Conservation (phyloP, 495 filamentous ascomycete species). For the Pseudevernia furfuracea region DNA sequence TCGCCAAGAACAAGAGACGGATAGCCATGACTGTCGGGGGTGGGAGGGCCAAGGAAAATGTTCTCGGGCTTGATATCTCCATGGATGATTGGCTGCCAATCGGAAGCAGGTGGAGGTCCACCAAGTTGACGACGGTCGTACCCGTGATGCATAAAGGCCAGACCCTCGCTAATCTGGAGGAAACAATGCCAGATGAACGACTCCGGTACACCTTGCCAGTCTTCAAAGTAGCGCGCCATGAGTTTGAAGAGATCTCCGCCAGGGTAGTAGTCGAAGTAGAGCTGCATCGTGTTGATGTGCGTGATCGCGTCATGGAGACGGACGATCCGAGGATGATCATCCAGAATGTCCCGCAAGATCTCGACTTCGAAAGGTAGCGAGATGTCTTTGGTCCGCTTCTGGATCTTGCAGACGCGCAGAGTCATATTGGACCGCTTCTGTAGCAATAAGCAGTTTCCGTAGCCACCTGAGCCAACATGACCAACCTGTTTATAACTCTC, state of each 20-base stretch:
- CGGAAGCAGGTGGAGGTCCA: background rate
- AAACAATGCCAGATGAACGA: constrained; percentile 21
- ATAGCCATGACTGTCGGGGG: constrained; percentile 4
- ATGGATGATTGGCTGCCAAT: constrained; percentile 19
- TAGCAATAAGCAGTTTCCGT: constrained; percentile 15
- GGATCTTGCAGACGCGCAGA: constrained; percentile 14
- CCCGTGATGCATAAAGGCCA: constrained; percentile 20
- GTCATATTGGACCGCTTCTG: constrained; percentile 7
- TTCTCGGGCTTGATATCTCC: constrained; percentile 21
- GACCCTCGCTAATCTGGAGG: constrained; percentile 15
- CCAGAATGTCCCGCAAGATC: constrained; percentile 14
- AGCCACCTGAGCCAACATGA: constrained; percentile 11
- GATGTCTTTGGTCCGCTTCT: background rate
- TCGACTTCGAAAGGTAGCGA: constrained; percentile 11
- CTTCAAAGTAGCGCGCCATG: background rate
- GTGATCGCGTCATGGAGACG: constrained; percentile 5
- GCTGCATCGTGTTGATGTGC: constrained; percentile 11
- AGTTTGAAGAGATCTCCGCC: constrained; percentile 15
- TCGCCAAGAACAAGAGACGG: constrained; percentile 19
- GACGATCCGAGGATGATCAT: constrained; percentile 15
- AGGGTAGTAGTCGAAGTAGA: constrained; percentile 21
- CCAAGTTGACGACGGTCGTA: constrained; percentile 5
- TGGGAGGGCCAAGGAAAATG: constrained; percentile 16
- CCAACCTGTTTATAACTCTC: constrained; percentile 3
- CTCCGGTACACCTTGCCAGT: constrained; percentile 8